Conservation (phyloP, 495 filamentous ascomycete genomes). For the Aspergillus baeticus region DNA sequence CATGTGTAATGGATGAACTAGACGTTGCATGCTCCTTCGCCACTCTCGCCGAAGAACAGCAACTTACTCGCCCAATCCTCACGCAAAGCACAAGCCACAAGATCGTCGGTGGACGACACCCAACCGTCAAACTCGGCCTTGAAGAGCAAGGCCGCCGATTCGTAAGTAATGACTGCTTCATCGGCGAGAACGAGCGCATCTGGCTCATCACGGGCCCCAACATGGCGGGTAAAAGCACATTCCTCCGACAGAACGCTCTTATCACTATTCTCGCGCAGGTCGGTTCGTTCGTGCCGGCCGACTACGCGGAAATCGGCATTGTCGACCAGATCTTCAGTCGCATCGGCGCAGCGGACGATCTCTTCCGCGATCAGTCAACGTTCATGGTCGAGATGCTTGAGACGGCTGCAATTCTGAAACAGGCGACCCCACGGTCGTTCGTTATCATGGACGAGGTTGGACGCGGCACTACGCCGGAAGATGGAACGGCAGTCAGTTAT, state of each 20-base stretch:
- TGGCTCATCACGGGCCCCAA: constrained; percentile 98
- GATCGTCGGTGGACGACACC: constrained; percentile 82
- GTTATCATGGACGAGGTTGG: constrained; percentile 99
- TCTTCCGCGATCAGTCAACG: constrained; percentile 88
- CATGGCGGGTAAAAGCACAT: constrained; percentile 97
- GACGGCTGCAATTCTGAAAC: constrained; percentile 50
- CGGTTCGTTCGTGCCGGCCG: constrained; percentile 87
- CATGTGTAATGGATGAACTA: constrained; percentile 83
- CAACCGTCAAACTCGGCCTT: constrained; percentile 82
- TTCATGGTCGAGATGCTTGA: constrained; percentile 74
- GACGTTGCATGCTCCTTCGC: constrained; percentile 88
- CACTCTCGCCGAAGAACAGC: constrained; percentile 67
- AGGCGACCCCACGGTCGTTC: constrained; percentile 59
- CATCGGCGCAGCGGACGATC: constrained; percentile 88
- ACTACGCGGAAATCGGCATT: constrained; percentile 78
- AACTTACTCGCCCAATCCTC: constrained; percentile 70
- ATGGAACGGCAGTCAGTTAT: constrained; percentile 86
- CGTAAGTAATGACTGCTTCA: constrained; percentile 80
- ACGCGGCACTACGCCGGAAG: constrained; percentile 86
- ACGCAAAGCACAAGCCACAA: constrained; percentile 56
- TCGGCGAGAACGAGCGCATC: constrained; percentile 66
- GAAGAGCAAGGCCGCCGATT: constrained; percentile 79
- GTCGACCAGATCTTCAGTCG: constrained; percentile 92
- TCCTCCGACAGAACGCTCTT: constrained; percentile 89
- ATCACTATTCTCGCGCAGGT: constrained; percentile 91